Conservation (phyloP, 2,329 filamentous ascomycete species). For the Cladophialophora bantiana region DNA sequence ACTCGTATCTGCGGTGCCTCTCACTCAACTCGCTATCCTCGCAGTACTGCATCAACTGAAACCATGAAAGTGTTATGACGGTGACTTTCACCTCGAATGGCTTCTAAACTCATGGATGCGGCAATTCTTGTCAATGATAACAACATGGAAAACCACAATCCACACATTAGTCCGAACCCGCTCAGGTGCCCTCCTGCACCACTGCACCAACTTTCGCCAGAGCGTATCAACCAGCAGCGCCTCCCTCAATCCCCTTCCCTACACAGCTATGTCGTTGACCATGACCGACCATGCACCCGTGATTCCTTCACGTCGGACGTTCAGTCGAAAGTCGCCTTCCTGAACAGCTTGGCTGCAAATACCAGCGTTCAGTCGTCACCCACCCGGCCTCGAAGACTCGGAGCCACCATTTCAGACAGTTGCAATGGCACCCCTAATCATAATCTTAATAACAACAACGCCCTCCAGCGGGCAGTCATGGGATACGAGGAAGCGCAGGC, state of each 20-base stretch:
- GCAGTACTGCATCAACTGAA: neutral
- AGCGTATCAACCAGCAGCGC: conserved; percentile 58
- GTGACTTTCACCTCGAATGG: neutral
- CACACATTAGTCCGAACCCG: conserved; percentile 29
- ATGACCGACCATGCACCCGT: conserved; percentile 41
- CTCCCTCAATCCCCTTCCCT: conserved; percentile 51
- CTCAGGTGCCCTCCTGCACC: conserved; percentile 42
- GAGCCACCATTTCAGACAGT: conserved; percentile 25
- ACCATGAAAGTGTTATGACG: conserved; percentile 14
- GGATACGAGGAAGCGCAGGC: conserved; percentile 56
- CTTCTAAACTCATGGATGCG: conserved; percentile 20
- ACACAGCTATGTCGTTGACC: conserved; percentile 41
- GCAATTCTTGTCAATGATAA: conserved; percentile 25
- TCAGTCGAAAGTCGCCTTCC: conserved; percentile 56
- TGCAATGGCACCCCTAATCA: conserved; percentile 44
- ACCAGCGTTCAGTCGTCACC: conserved; percentile 39
- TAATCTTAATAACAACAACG: conserved; percentile 45
- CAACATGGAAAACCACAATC: conserved; percentile 25
- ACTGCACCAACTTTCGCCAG: conserved; percentile 55
- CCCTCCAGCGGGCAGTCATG: conserved; percentile 53
- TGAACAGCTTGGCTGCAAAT: conserved; percentile 50
- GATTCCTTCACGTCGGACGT: conserved; percentile 53
- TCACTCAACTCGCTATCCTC: neutral
- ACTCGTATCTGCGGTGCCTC: neutral
- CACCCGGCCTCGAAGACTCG: conserved; percentile 24